These are phyloP conservation scores for Dicorynia guianensis DNA, from an alignment of 306 rosid species.

Conservation along the genomic window DNA sequence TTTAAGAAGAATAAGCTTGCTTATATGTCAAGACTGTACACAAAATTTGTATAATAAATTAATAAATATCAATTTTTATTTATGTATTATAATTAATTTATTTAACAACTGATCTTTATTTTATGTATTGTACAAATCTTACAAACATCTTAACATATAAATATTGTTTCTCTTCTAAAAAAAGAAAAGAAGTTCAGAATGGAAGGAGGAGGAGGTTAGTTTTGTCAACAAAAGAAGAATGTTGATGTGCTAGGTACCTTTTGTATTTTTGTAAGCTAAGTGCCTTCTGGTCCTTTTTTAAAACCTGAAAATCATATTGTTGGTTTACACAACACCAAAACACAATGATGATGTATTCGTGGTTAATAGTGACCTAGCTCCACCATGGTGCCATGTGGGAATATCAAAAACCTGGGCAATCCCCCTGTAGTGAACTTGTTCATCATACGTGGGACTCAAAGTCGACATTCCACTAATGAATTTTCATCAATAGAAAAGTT, in stretches of 20 bases:
- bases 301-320: neutral
- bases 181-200: too few relatives aligned
- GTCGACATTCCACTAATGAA: constrained; percentile 52
- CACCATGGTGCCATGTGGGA: neutral
- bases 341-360: constrained; percentile 25
- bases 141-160: too few relatives aligned
- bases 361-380: constrained; percentile 24
- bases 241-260: constrained; percentile 19
- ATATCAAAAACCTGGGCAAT: constrained; percentile 13
- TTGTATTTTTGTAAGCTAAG: neutral
- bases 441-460: constrained; percentile 28
- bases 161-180: too few relatives aligned
- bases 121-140: too few relatives aligned
- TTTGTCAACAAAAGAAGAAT: neutral
- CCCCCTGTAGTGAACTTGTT: neutral
- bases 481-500: constrained; percentile 16
- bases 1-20: too few relatives aligned
- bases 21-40: too few relatives aligned
- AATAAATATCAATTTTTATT: too few relatives aligned
- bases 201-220: neutral
- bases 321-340: neutral
- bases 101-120: too few relatives aligned
- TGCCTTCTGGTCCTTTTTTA: neutral
- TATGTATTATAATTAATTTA: too few relatives aligned
- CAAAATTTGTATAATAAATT: too few relatives aligned